Evolutionary conservation across 441 rosid genomes (phyloP), one percentile per base, ranked within the genome.

Genomic region (Croton laevigatus): DNA sequence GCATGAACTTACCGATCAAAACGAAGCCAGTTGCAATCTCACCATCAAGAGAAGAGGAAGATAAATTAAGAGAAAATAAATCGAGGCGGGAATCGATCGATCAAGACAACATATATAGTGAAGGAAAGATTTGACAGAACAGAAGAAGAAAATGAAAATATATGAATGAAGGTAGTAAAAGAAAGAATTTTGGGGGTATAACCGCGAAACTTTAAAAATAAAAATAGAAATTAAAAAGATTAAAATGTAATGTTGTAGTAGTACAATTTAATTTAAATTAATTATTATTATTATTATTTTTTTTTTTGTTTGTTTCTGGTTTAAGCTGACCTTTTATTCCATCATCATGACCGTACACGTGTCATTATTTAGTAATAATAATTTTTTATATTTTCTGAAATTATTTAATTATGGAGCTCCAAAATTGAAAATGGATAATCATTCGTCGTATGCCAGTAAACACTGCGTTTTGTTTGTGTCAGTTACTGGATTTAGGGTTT

Each of bases 201-300:
- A 90, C 96, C 96, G 93, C 93, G 91, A 90, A 89, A 88, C 86
- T 83, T 88, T 71, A 80, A 88, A 84, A 83, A 70, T 36, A 27
- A 27, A 27, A 65, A 49, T 36, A 36, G 65, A 46, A 65, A 72
- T 65, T 71, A 57, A 72, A 57, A 46, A 27, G 32, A 27, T 27
- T 27, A 27, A 27, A 27, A 1, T 27, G 32, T 27, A 27, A n/a
- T n/a, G n/a, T 27, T 2, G 32, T 27, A 27, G 32, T 27, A 27
- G 2, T 27, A 27, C 32, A 27, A 27, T 32, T 32, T 59, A 37
- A 0, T 46, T 66, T 34, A 4, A 3, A 36, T 36, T 54, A 5
- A 51, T 0, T 34, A 3, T n/a, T n/a, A n/a, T n/a, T n/a, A n/a
- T n/a, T n/a, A n/a, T n/a, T n/a, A n/a, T n/a, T n/a, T n/a, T n/a